These are phyloP conservation scores for Tuber brumale DNA, from an alignment of 495 filamentous ascomycete species.

Conservation along the genomic window DNA sequence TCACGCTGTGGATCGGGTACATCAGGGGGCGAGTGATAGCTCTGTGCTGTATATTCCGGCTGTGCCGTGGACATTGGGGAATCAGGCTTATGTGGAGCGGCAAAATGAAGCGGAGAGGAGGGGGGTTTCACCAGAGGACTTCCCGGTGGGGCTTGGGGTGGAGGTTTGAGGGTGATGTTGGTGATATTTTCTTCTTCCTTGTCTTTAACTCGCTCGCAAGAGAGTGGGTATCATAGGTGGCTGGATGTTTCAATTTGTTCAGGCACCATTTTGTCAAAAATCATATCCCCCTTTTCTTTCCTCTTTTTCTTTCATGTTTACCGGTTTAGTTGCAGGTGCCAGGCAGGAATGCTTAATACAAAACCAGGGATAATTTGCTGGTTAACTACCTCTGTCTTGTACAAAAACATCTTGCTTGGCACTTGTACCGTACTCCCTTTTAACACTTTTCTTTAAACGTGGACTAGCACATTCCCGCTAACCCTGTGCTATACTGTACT, in stretches of 20 bases:
- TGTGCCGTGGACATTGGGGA: slow-evolving; percentile 69
- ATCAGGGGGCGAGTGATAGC: slow-evolving; percentile 62
- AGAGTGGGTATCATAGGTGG: neutral
- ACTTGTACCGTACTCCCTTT: too few relatives aligned
- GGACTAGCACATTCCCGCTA: neutral
- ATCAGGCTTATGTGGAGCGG: slow-evolving; percentile 60
- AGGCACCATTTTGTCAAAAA: neutral
- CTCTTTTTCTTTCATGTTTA: neutral
- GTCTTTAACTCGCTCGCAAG: neutral
- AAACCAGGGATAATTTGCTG: too few relatives aligned
- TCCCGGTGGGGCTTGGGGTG: slow-evolving; percentile 59
- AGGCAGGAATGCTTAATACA: too few relatives aligned
- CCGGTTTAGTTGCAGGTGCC: neutral
- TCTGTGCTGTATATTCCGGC: slow-evolving; percentile 84
- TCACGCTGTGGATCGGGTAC: slow-evolving; percentile 75
- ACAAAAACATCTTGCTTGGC: too few relatives aligned
- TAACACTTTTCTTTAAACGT: neutral
- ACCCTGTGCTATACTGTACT: neutral
- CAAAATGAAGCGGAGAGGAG: slow-evolving; percentile 61
- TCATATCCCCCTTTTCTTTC: neutral
- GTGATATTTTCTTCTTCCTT: neutral
- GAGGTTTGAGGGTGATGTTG: neutral
- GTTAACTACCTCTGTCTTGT: too few relatives aligned
- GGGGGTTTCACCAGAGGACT: slow-evolving; percentile 64
- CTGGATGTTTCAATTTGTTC: neutral